Evolutionary conservation across 208 protist genomes (phyloP).

Genomic region (Crithidia acanthocephali): DNA sequence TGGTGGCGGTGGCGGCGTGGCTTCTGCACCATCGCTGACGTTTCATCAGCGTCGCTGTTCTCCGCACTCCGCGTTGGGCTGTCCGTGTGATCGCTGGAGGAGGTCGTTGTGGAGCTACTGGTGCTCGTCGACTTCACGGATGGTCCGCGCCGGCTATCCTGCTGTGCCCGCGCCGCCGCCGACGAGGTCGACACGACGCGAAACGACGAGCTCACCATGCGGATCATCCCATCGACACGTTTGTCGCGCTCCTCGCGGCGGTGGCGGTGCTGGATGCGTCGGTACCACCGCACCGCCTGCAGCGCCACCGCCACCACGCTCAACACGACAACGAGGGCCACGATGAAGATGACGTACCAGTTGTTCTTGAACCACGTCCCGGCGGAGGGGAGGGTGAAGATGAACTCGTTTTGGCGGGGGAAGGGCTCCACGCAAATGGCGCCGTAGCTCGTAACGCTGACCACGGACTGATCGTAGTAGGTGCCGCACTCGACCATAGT

Average conservation of each 20-base stretch:
- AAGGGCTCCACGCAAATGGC: slow-evolving; percentile 19
- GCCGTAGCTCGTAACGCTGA: background rate
- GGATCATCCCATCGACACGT: slow-evolving; percentile 4
- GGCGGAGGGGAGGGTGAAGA: slow-evolving; percentile 22
- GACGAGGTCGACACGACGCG: background rate
- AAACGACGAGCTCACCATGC: slow-evolving; percentile 11
- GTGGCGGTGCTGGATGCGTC: slow-evolving; percentile 23
- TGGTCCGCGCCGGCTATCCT: background rate
- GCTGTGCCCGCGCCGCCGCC: background rate
- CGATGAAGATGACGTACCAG: slow-evolving; percentile 42
- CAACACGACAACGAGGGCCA: slow-evolving; percentile 16
- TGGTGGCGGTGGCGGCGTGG: background rate
- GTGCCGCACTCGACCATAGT: slow-evolving; percentile 16
- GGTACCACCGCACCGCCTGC: slow-evolving; percentile 28
- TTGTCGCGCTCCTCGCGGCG: slow-evolving; percentile 14
- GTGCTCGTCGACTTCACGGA: slow-evolving; percentile 4
- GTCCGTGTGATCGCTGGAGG: background rate
- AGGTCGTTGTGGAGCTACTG: slow-evolving; percentile 1
- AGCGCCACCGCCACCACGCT: slow-evolving; percentile 9
- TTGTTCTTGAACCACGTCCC: slow-evolving; percentile 30
- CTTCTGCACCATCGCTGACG: background rate
- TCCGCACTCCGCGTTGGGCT: background rate
- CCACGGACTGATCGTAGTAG: background rate
- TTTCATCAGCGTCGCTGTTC: background rate
- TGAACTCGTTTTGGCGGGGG: background rate